Evolutionary conservation across 495 filamentous ascomycete genomes (phyloP).

Genomic region (Daldinia grandis): DNA sequence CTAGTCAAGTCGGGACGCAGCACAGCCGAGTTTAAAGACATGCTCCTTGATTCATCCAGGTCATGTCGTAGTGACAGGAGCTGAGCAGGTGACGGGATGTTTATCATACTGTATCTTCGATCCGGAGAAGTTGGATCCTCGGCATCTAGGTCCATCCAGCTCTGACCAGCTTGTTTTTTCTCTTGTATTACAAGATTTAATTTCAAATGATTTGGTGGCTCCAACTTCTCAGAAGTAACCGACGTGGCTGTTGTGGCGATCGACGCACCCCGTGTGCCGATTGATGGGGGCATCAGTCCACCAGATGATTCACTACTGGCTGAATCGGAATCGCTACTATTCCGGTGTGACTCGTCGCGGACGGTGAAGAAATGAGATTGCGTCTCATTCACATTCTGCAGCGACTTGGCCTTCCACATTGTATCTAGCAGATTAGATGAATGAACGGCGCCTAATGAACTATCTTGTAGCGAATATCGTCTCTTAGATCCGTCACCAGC

Average conservation of each 20-base stretch:
- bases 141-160: conserved; percentile 38
- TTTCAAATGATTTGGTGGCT: conserved; percentile 25
- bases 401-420: conserved; percentile 36
- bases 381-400: conserved; percentile 40
- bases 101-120: conserved; percentile 37
- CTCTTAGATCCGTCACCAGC: conserved; percentile 38
- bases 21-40: conserved; percentile 33
- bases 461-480: conserved; percentile 37
- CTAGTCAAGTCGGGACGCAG: conserved; percentile 14
- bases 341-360: conserved; percentile 15
- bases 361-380: conserved; percentile 31
- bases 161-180: conserved; percentile 32
- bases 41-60: conserved; percentile 27
- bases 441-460: conserved; percentile 30
- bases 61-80: conserved; percentile 16
- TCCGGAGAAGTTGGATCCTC: conserved; percentile 36
- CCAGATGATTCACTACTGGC: conserved; percentile 39
- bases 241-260: conserved; percentile 30
- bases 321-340: conserved; percentile 32
- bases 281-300: conserved; percentile 34
- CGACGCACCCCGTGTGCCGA: conserved; percentile 34
- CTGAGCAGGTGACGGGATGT: conserved; percentile 28
- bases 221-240: conserved; percentile 29
- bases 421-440: conserved; percentile 20
- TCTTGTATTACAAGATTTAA: conserved; percentile 25